Conservation (phyloP, 1,139 yeast species). For the Wickerhamomyces sp. region DNA sequence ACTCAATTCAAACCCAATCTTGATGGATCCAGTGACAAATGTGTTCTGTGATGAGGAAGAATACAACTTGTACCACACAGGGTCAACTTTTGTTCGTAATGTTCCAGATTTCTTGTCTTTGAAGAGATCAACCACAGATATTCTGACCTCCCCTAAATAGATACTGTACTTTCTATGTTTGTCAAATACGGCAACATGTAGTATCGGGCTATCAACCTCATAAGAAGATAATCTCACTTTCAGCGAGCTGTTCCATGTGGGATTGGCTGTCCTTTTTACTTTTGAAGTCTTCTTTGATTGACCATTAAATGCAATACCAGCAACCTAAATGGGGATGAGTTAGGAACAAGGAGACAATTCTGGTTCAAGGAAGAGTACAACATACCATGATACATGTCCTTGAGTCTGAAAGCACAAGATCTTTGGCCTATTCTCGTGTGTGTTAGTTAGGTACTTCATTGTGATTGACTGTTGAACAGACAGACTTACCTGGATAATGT, state of each 20-base stretch:
- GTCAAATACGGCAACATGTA: slow-evolving; percentile 29
- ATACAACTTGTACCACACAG: slow-evolving; percentile 47
- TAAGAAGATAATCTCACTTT: slow-evolving; percentile 21
- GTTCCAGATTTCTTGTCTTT: slow-evolving; percentile 11
- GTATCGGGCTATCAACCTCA: slow-evolving; percentile 19
- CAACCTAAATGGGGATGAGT: slow-evolving; percentile 7
- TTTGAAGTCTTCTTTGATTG: slow-evolving; percentile 26
- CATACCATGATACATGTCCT: slow-evolving; percentile 12
- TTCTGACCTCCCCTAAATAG: slow-evolving; percentile 23
- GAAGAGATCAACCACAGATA: slow-evolving; percentile 18
- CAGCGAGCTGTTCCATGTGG: slow-evolving; percentile 32
- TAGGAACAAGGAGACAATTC: too few species aligned
- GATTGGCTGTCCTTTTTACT: slow-evolving; percentile 26
- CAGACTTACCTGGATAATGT: slow-evolving; percentile 15
- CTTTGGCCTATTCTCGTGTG: slow-evolving; percentile 8
- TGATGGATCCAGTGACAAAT: slow-evolving; percentile 54
- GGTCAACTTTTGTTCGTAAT: slow-evolving; percentile 27
- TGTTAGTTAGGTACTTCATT: not conserved
- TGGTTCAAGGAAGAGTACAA: not conserved
- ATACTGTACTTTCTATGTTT: slow-evolving; percentile 22
- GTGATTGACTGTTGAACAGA: not conserved
- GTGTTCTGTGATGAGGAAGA: slow-evolving; percentile 42
- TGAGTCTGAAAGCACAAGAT: slow-evolving; percentile 14
- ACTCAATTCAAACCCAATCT: slow-evolving; percentile 45
- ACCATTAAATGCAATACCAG: slow-evolving; percentile 20